Base-by-base conservation (phyloP, 257 asterid species). In the Petunia axillaris region DNA sequence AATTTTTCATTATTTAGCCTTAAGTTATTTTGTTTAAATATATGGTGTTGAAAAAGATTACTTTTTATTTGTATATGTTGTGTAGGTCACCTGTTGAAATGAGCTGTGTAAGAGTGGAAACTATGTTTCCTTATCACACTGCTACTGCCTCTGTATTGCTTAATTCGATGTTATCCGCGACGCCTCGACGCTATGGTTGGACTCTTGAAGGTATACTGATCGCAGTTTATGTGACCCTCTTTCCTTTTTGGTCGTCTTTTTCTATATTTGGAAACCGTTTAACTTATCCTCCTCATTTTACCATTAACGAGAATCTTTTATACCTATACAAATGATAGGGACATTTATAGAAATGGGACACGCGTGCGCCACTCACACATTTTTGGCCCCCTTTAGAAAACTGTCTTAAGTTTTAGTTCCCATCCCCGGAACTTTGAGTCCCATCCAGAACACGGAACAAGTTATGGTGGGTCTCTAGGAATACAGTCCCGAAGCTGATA, bases 71-170 rank as follows among this genome's bases (percentile, higher is more conserved):
- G 8, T 84, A 15, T 75, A 58, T 16, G 2, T 78, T 62, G 40
- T 39, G 50, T 40, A 86, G 89, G 77, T 83, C 82, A 13, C 87
- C 89, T 8, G 89, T 86, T 79, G 89, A 83, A 71, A 25, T 86
- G 84, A 83, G 89, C 76, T 64, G 83, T 67, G 76, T 83, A 44
- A 65, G 82, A 16, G 75, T 65, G 77, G 81, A 60, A 58, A 75
- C 84, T 10, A 77, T 85, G 89, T 48, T 86, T 16, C 89, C 89
- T 3, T 81, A 81, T 54, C 87, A 86, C 81, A 54, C 80, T 81
- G 89, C 83, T 55, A 86, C 87, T 0, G 87, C 89, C 9, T 86
- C 87, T 39, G 89, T 87, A n/a, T 75, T 86, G 85, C 85, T 86
- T 6, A 86, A 15, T 35, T 86, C 89, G 5, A 86, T 83, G 89